Evolutionary conservation across 2,329 filamentous ascomycete species (phyloP), one percentile per base, ranked within the genome.

Genomic region (Verticillium zaregamsianum): DNA sequence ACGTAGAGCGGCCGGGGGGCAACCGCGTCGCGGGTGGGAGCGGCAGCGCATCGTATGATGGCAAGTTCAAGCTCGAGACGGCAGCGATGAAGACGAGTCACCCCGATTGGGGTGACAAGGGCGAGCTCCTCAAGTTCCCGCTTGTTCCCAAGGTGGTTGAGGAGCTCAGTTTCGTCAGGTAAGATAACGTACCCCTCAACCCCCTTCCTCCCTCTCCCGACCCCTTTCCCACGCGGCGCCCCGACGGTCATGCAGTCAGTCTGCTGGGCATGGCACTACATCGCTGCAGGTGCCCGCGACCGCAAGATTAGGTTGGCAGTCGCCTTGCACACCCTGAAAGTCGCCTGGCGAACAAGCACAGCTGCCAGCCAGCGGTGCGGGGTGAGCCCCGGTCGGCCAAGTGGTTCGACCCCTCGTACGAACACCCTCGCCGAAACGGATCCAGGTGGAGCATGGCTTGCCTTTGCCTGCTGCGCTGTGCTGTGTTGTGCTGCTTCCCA

Each of bases 111-210:
- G 82, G 81, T 3, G 64, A 66, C 5, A 66, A 72, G 31, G 83
- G 82, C 4, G 80, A 82, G 61, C 75, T 75, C n/a, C 71, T 92
- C 55, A 75, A 80, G 20, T 93, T 92, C 70, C 75, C 77, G 39
- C 80, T 81, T 37, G 76, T 87, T 55, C 77, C 79, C 59, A 82
- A 83, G 58, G 82, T 92, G 12, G 82, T 90, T 15, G 86, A 90
- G 69, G 84, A 89, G 67, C 79, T 93, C 66, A 90, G 87, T 68
- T 93, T 93, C 70, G 75, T 93, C 35, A 84, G 87, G 90, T 92
- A 75, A 80, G 88, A 58, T 23, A 28, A 52, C 23, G 5, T 11
- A 55, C 32, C 25, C 70, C 61, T 61, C 40, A 57, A 54, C 65
- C 61, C 61, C 28, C 56, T 55, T 57, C 52, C 62, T 62, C 58